Conservation (phyloP, 2,329 filamentous ascomycete species). For the Aspergillus bombycis region DNA sequence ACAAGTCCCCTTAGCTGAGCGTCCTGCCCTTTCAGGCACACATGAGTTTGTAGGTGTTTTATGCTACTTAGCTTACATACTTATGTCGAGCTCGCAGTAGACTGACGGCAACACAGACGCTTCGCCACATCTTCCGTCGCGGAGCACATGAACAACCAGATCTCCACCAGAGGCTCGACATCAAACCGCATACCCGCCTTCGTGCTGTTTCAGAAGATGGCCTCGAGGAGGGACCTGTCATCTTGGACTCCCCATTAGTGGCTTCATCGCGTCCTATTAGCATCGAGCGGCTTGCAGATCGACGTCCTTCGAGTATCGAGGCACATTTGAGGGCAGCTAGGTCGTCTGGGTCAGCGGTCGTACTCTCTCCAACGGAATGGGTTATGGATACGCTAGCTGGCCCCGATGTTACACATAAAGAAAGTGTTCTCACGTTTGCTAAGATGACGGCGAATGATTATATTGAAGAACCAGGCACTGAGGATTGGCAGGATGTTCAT, state of each 20-base stretch:
- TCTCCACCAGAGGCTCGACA: slow-evolving; percentile 76
- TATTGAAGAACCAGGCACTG: slow-evolving; percentile 68
- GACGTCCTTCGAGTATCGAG: slow-evolving; percentile 75
- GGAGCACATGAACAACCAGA: slow-evolving; percentile 77
- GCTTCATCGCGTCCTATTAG: slow-evolving; percentile 66
- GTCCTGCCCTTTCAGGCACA: slow-evolving; percentile 23
- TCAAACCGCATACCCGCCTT: slow-evolving; percentile 64
- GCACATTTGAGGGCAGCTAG: slow-evolving; percentile 74
- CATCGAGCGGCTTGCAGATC: slow-evolving; percentile 81
- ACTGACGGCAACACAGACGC: slow-evolving; percentile 35
- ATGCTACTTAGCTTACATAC: background rate
- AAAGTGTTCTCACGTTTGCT: slow-evolving; percentile 80
- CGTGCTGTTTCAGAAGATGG: slow-evolving; percentile 45
- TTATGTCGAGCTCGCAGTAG: background rate
- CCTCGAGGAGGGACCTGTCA: slow-evolving; percentile 43
- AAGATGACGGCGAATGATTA: slow-evolving; percentile 91
- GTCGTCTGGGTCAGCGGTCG: slow-evolving; percentile 66
- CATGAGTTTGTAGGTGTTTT: slow-evolving; percentile 42
- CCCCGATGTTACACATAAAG: slow-evolving; percentile 83
- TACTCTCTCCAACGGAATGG: slow-evolving; percentile 77
- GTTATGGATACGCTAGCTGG: slow-evolving; percentile 75
- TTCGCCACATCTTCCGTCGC: slow-evolving; percentile 92
- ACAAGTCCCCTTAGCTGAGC: slow-evolving; percentile 33
- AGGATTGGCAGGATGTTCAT: slow-evolving; percentile 83
- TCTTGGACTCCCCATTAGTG: slow-evolving; percentile 56